A percentile compares a stretch with the other conserved stretches of the same genome.
Conservation (phyloP, 805 yeast genomes). For the Myxozyma neotropica region DNA sequence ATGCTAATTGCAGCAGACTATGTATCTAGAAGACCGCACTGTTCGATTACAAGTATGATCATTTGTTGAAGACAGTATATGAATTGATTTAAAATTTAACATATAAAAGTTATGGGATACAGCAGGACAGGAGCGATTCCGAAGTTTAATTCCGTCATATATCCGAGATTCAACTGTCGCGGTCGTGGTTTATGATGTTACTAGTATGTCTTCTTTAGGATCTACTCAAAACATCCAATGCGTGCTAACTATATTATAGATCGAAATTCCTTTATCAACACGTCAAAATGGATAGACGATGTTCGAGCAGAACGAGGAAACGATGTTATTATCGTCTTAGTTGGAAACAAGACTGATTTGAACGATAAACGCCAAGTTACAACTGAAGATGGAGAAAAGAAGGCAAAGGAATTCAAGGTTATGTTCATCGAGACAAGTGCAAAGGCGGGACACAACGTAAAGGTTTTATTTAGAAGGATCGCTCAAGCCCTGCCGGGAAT, state of each 20-base stretch:
- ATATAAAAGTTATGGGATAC: slow-evolving; percentile 84
- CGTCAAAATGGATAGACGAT: slow-evolving; percentile 91
- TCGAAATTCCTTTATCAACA: slow-evolving; percentile 74
- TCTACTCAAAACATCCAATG: not conserved
- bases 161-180: slow-evolving; percentile 98
- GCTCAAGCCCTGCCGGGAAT: slow-evolving; percentile 91
- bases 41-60: slow-evolving; percentile 70
- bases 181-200: slow-evolving; percentile 90
- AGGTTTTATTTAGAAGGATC: slow-evolving; percentile 81
- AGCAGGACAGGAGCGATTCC: slow-evolving; percentile 82
- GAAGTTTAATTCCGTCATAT: slow-evolving; percentile 92
- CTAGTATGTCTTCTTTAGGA: slow-evolving; percentile 53
- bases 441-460: slow-evolving; percentile 92
- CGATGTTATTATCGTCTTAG: slow-evolving; percentile 84
- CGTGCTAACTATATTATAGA: slow-evolving; percentile 29
- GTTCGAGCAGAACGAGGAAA: slow-evolving; percentile 90
- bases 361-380: slow-evolving; percentile 82
- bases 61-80: no score
- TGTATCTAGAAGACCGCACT: slow-evolving; percentile 95
- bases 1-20: slow-evolving; percentile 50
- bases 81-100: not conserved
- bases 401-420: slow-evolving; percentile 73
- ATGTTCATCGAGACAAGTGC: slow-evolving; percentile 91
- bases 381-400: slow-evolving; percentile 83
- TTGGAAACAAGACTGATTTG: slow-evolving; percentile 91